These are phyloP conservation scores for Pythium utonaiense DNA, from an alignment of 352 stramenopile genomes.

Conservation along the genomic window DNA sequence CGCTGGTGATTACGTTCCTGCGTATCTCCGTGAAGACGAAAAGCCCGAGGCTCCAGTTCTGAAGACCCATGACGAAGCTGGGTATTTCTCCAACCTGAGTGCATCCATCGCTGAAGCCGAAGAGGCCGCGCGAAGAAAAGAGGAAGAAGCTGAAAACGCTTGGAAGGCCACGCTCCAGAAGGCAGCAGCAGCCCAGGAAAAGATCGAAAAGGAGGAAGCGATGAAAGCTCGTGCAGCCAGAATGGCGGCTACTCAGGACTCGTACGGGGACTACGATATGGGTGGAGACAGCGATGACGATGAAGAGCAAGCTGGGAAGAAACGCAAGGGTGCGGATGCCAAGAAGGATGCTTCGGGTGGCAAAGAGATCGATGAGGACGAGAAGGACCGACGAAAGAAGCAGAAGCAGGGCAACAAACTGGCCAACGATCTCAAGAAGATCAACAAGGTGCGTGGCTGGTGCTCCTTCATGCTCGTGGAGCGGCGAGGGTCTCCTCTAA, in stretches of 20 bases:
- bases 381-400: constrained; percentile 44
- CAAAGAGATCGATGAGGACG: constrained; percentile 15
- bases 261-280: constrained; percentile 64
- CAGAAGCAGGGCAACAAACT: constrained; percentile 69
- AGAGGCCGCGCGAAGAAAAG: constrained; percentile 33
- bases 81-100: constrained; percentile 72
- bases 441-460: constrained; percentile 51
- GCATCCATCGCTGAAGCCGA: constrained; percentile 61
- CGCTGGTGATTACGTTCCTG: constrained; percentile 63
- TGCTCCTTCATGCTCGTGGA: not conserved
- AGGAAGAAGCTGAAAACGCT: constrained; percentile 38
- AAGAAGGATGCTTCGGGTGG: constrained; percentile 7
- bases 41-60: constrained; percentile 11
- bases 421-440: constrained; percentile 66
- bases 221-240: constrained; percentile 38
- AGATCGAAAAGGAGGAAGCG: constrained; percentile 37
- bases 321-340: constrained; percentile 29
- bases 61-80: constrained; percentile 22
- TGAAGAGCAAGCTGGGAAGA: constrained; percentile 39
- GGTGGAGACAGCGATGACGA: constrained; percentile 62
- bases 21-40: constrained; percentile 41
- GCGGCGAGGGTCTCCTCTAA: not conserved
- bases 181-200: constrained; percentile 42
- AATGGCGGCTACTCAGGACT: constrained; percentile 32
- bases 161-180: constrained; percentile 65